phyloP scores from a whole-genome alignment of 352 stramenopile species.

The Aphanomyces euteiches region DNA sequence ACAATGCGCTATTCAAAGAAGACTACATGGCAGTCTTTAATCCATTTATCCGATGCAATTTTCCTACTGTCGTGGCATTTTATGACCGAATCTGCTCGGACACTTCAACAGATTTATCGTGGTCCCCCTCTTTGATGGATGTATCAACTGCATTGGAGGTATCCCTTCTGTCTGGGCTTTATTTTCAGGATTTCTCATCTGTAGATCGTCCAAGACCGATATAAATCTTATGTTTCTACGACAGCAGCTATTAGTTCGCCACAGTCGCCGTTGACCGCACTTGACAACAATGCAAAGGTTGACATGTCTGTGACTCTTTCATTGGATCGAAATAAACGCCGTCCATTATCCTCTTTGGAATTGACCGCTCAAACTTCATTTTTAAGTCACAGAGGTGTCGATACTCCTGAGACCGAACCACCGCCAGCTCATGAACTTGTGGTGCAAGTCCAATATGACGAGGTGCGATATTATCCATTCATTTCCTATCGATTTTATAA shows the following conservation, averaged over 20 bases:
- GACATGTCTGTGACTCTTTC: conserved; percentile 3
- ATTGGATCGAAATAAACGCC: background rate
- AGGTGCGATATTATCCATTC: background rate
- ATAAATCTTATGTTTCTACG: too few species aligned
- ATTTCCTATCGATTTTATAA: too few species aligned
- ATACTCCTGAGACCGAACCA: background rate
- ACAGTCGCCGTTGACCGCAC: too few species aligned
- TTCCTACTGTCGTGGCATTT: conserved; percentile 53
- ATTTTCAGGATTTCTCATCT: background rate
- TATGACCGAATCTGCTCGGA: conserved; percentile 63
- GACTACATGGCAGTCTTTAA: conserved; percentile 81
- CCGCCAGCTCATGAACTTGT: background rate
- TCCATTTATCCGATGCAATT: conserved; percentile 56
- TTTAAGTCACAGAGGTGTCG: background rate
- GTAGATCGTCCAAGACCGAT: conserved; percentile 1
- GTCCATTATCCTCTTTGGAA: background rate
- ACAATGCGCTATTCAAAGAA: conserved; percentile 74
- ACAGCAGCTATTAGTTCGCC: too few species aligned
- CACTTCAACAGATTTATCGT: background rate
- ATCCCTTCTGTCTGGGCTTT: too few species aligned
- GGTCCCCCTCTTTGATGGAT: too few species aligned
- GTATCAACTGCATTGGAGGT: too few species aligned
- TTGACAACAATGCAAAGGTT: too few species aligned
- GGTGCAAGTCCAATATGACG: background rate
- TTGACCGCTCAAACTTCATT: conserved; percentile 2